Conservation (phyloP, 352 stramenopile genomes). For the Phytopythium vexans region DNA sequence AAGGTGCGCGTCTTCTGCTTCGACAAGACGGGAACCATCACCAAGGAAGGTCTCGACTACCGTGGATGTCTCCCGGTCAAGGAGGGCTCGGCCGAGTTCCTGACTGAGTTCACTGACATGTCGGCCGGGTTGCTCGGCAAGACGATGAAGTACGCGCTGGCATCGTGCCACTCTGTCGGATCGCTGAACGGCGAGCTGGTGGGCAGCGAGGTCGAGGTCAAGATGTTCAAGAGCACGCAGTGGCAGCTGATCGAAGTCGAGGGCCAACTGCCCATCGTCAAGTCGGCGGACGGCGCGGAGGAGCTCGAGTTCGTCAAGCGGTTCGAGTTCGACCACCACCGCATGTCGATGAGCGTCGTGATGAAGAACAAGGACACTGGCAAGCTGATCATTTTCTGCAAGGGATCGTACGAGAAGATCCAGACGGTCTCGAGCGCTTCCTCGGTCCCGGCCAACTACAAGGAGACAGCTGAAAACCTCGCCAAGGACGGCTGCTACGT, state of each 20-base stretch:
- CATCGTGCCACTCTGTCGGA: constrained; percentile 82
- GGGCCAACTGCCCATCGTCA: constrained; percentile 36
- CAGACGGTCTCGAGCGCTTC: constrained; percentile 41
- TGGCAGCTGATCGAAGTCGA: constrained; percentile 64
- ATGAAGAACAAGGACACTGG: constrained; percentile 58
- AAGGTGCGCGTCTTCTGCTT: constrained; percentile 91
- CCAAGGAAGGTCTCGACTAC: constrained; percentile 88
- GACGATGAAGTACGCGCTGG: constrained; percentile 65
- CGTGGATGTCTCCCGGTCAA: constrained; percentile 54
- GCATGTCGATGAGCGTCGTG: constrained; percentile 90
- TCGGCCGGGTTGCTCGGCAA: constrained; percentile 27
- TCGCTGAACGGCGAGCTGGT: constrained; percentile 68
- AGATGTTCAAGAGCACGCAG: constrained; percentile 79
- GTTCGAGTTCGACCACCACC: constrained; percentile 91
- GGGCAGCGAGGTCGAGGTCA: constrained; percentile 87
- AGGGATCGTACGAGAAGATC: constrained; percentile 89
- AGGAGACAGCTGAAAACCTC: constrained; percentile 42
- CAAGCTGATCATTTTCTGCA: constrained; percentile 79
- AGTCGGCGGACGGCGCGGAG: constrained; percentile 35
- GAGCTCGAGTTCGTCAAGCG: constrained; percentile 81
- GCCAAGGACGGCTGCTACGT: constrained; percentile 88
- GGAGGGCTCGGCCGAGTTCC: constrained; percentile 38
- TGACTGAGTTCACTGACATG: constrained; percentile 56
- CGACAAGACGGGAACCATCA: constrained; percentile 93
- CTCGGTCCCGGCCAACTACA: constrained; percentile 74